A percentile compares a stretch with the other conserved stretches of the same genome.
Evolutionary conservation across 148 eudicot species (phyloP).

Genomic region (Chenopodium berlandieri): DNA sequence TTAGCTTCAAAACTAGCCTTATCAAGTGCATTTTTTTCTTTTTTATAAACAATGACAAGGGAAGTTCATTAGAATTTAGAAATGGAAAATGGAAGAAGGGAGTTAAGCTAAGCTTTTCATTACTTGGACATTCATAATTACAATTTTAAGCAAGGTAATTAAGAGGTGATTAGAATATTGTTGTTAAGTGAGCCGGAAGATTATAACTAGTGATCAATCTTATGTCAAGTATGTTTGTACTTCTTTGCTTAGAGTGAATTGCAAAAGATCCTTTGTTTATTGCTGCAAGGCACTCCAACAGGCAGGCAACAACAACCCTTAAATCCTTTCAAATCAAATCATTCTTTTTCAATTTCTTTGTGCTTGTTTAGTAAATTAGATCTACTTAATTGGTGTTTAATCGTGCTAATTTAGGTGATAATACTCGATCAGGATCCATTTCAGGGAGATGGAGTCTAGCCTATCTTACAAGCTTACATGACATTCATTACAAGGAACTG

Average conservation of each 20-base stretch:
- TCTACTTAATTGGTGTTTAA: background rate
- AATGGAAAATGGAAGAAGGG: background rate
- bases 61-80: background rate
- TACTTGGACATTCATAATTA: too few relatives aligned
- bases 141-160: background rate
- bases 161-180: background rate
- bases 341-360: conserved; percentile 1
- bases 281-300: conserved; percentile 19
- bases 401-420: background rate
- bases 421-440: background rate
- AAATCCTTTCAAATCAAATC: conserved; percentile 6
- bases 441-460: background rate
- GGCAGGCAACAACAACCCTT: conserved; percentile 7
- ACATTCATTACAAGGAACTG: too few relatives aligned
- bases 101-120: background rate
- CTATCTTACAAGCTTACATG: background rate
- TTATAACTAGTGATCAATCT: background rate
- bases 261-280: conserved; percentile 10
- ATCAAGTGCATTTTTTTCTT: too few relatives aligned
- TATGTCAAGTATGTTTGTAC: background rate
- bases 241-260: conserved; percentile 11
- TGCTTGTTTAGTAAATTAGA: background rate
- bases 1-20: background rate
- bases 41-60: background rate
- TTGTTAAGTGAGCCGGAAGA: background rate